phyloP scores from a whole-genome alignment of 2,329 filamentous ascomycete genomes.

The Beauveria australis region DNA sequence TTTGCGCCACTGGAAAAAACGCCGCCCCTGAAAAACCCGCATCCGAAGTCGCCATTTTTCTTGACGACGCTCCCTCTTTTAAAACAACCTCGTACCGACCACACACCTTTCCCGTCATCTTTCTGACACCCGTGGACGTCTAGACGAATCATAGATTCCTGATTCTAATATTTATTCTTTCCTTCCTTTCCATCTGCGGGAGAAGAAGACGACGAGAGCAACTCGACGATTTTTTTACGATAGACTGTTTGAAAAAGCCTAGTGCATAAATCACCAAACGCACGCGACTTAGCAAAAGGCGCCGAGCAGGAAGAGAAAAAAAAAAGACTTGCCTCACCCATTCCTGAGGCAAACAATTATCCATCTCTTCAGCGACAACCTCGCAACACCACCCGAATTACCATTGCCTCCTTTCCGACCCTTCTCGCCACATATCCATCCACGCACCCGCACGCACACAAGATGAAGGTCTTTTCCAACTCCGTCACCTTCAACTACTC shows the following conservation, averaged over 20 bases:
- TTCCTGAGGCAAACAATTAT: background rate
- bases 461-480: slow-evolving; percentile 94
- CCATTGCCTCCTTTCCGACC: background rate
- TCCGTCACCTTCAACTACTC: slow-evolving; percentile 90
- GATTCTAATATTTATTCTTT: background rate
- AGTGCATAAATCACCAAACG: background rate
- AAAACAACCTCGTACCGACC: background rate
- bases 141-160: slow-evolving; percentile 7
- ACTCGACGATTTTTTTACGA: background rate
- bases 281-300: background rate
- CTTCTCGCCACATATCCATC: background rate
- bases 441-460: slow-evolving; percentile 14
- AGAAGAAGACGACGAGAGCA: background rate
- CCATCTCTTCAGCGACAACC: background rate
- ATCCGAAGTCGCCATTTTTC: slow-evolving; percentile 7
- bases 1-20: slow-evolving; percentile 4
- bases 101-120: background rate
- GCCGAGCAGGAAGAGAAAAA: background rate
- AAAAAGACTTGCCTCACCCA: background rate
- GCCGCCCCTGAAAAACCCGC: slow-evolving; percentile 13
- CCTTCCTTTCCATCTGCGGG: background rate
- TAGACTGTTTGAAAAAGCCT: background rate
- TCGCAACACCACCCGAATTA: background rate
- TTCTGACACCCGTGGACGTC: background rate
- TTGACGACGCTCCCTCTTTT: background rate